Percentiles rank a stretch among this genome's conserved stretches.
These are phyloP conservation scores for Debaryomyces sp. DNA, from an alignment of 1,139 yeast genomes.

Conservation along the genomic window DNA sequence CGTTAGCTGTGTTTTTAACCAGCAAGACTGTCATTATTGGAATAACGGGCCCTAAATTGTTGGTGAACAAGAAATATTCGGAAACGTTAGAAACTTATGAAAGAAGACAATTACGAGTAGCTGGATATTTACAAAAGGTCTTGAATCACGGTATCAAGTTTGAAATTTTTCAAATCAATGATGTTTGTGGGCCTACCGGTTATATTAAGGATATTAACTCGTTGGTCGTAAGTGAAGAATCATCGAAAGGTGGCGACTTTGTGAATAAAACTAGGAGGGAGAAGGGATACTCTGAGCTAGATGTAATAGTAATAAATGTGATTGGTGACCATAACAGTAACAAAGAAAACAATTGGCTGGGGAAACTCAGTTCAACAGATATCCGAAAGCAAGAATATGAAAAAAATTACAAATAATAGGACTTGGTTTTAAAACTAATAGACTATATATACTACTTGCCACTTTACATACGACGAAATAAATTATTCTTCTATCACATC, in stretches of 20 bases:
- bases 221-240: slow-evolving; percentile 79
- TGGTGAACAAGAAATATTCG: slow-evolving; percentile 73
- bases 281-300: slow-evolving; percentile 56
- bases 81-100: slow-evolving; percentile 65
- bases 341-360: slow-evolving; percentile 55
- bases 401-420: slow-evolving; percentile 4
- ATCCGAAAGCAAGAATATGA: slow-evolving; percentile 30
- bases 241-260: slow-evolving; percentile 70
- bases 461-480: background rate
- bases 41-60: slow-evolving; percentile 75
- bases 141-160: slow-evolving; percentile 45
- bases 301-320: slow-evolving; percentile 65
- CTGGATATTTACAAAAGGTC: slow-evolving; percentile 45
- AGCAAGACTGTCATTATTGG: slow-evolving; percentile 67
- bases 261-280: slow-evolving; percentile 67
- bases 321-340: slow-evolving; percentile 58
- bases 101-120: slow-evolving; percentile 50
- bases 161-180: slow-evolving; percentile 62
- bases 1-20: slow-evolving; percentile 70
- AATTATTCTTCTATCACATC: slow-evolving; percentile 7
- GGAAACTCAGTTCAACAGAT: slow-evolving; percentile 83
- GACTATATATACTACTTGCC: background rate
- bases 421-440: background rate
- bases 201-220: slow-evolving; percentile 74
- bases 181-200: slow-evolving; percentile 95